These are phyloP conservation scores for Yamadazyma blattariae DNA, from an alignment of 1,139 yeast genomes.

Conservation along the genomic window DNA sequence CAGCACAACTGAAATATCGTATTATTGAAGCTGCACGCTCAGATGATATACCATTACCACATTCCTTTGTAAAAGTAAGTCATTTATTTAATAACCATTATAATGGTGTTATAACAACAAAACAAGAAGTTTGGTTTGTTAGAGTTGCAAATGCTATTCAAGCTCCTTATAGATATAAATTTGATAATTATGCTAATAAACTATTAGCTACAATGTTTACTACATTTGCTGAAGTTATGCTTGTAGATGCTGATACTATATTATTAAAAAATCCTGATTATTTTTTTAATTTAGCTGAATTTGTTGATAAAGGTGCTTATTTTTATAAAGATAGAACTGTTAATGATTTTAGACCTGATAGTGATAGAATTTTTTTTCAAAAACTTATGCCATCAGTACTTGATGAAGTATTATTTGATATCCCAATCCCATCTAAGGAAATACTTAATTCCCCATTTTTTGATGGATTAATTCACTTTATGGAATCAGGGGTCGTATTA, in stretches of 20 bases:
- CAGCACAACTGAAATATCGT: conserved; percentile 19
- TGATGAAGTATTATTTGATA: conserved; percentile 28
- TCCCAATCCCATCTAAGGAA: conserved; percentile 25
- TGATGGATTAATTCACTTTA: conserved; percentile 27
- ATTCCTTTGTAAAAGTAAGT: conserved; percentile 21
- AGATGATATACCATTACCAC: conserved; percentile 22
- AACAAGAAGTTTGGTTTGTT: conserved; percentile 38
- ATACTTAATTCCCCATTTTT: conserved; percentile 23
- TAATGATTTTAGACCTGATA: conserved; percentile 22
- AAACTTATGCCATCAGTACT: conserved; percentile 28
- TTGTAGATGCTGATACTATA: conserved; percentile 36
- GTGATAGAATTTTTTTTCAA: conserved; percentile 24
- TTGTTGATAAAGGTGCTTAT: conserved; percentile 26
- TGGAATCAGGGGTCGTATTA: conserved; percentile 33
- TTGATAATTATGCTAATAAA: conserved; percentile 26
- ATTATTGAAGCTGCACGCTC: conserved; percentile 30
- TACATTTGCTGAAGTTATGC: conserved; percentile 32
- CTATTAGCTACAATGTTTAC: conserved; percentile 32
- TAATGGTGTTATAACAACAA: conserved; percentile 18
- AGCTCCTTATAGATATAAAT: conserved; percentile 22
- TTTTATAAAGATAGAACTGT: conserved; percentile 32
- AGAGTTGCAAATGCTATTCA: conserved; percentile 26
- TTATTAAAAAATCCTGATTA: conserved; percentile 26
- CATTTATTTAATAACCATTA: conserved; percentile 22
- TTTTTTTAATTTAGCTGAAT: conserved; percentile 27